These are phyloP conservation scores for Parathielavia hyrcaniae DNA, from an alignment of 495 filamentous ascomycete genomes.

Conservation along the genomic window DNA sequence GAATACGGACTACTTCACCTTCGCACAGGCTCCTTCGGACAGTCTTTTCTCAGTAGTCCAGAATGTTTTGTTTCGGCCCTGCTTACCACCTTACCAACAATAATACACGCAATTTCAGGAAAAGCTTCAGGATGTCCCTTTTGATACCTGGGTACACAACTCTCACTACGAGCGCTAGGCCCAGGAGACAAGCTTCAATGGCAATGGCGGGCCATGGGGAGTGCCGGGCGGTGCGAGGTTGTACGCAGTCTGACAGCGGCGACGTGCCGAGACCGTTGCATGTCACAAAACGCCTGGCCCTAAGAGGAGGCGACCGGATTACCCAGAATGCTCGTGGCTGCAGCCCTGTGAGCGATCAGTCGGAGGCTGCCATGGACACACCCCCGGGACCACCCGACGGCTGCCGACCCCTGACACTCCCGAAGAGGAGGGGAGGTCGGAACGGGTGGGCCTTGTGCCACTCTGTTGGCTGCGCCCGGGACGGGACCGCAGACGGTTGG, in stretches of 20 bases:
- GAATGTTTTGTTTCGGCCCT: not conserved
- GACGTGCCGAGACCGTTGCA: constrained; percentile 30
- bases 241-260: not conserved
- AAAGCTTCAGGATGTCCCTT: not conserved
- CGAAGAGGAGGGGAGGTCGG: constrained; percentile 27
- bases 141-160: not conserved
- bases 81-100: not conserved
- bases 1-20: constrained; percentile 4
- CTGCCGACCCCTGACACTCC: constrained; percentile 22
- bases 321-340: not conserved
- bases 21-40: not conserved
- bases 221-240: not conserved
- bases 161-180: not conserved
- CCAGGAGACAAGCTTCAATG: not conserved
- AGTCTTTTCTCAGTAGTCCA: not conserved
- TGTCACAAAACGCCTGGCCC: constrained; percentile 27
- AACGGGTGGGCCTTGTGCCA: not conserved
- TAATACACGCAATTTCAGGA: not conserved
- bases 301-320: not conserved
- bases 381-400: constrained; percentile 16
- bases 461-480: not conserved
- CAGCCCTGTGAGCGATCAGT: constrained; percentile 18
- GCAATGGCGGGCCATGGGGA: not conserved
- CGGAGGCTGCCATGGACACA: constrained; percentile 24
- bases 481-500: constrained; percentile 3